These are phyloP conservation scores for Cylindrotheca closterium DNA, from an alignment of 108 stramenopile species.

Conservation along the genomic window DNA sequence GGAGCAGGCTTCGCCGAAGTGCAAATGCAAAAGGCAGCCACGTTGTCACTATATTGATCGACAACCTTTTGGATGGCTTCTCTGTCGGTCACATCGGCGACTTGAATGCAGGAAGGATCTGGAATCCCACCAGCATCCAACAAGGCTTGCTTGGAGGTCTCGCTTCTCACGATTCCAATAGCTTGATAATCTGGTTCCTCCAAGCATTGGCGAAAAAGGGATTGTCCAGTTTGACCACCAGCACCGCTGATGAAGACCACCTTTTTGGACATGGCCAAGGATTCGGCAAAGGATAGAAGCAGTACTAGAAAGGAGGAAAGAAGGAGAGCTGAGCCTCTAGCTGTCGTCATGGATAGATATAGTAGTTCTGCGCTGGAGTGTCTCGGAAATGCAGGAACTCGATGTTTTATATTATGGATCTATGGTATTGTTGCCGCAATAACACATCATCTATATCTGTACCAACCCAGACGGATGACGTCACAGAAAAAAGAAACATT, in stretches of 20 bases:
- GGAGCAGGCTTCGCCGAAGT: slow-evolving; percentile 81
- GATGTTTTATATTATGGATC: too few species aligned
- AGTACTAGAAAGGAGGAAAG: too few species aligned
- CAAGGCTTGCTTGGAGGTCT: slow-evolving; percentile 43
- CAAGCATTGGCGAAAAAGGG: slow-evolving; percentile 57
- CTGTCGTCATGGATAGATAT: too few species aligned
- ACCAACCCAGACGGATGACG: too few species aligned
- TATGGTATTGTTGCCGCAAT: too few species aligned
- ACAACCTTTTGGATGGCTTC: slow-evolving; percentile 9
- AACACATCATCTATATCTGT: too few species aligned
- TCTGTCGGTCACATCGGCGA: slow-evolving; percentile 16
- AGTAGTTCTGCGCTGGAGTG: too few species aligned
- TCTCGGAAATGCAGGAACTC: too few species aligned
- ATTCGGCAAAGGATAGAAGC: too few species aligned
- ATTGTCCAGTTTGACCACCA: slow-evolving; percentile 71
- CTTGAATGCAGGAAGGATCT: background rate
- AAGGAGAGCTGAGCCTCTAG: too few species aligned
- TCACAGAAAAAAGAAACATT: too few species aligned
- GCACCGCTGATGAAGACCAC: slow-evolving; percentile 69
- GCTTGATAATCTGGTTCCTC: slow-evolving; percentile 30
- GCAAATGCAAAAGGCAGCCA: slow-evolving; percentile 73
- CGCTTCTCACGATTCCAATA: slow-evolving; percentile 52
- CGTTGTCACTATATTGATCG: slow-evolving; percentile 22
- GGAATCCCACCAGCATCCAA: slow-evolving; percentile 34
- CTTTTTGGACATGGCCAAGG: slow-evolving; percentile 8